Base-by-base conservation (phyloP, 495 filamentous ascomycete species). In the Collariella sp. region DNA sequence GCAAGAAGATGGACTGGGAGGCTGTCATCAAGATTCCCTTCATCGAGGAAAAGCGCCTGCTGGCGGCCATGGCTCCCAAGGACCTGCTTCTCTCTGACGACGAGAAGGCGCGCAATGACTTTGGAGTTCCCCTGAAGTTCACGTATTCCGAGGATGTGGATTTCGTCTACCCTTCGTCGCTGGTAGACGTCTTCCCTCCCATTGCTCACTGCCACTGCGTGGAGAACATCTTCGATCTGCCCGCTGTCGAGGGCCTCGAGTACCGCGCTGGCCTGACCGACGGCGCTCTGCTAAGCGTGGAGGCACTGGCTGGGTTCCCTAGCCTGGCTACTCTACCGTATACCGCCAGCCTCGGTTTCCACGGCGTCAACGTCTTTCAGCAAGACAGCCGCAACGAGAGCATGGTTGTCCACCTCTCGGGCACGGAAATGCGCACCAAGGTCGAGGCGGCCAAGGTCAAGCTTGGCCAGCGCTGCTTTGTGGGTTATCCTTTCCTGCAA, bases 1-100 rank as follows among this genome's bases (percentile, higher is more conserved):
- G 94, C 51, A 99, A 99, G 77, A 99, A 95, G 75, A 94, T 95
- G 89, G 94, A 97, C 59, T 99, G 94, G 94, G 94, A 99, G 63
- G 94, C 93, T 29, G 91, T 99, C 36, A 90, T 97, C 49, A 96
- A 96, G 71, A 97, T 99, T 57, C 94, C 94, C 0, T 99, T 99
- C 70, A 99, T 99, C 60, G 89, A 97, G 29, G 91, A 97, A 66
- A 77, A 80, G 46, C 79, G 94, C 3, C 72, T 99, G 16, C 75
- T 99, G 35, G 72, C 74, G 33, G 94, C 91, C 11, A 93, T 99
- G 82, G 84, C 78, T 16, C 84, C 88, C 11, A 88, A 82, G 64
- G 89, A 97, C 53, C 72, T 83, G 42, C 74, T 86, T 23, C 77
- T 99, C 19, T 81, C 79, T 2, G 79, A 84, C 1, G 84, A 82